Evolutionary conservation across 345 rosid genomes (phyloP), one percentile per base, ranked within the genome.

Genomic region (Lepidium didymum): DNA sequence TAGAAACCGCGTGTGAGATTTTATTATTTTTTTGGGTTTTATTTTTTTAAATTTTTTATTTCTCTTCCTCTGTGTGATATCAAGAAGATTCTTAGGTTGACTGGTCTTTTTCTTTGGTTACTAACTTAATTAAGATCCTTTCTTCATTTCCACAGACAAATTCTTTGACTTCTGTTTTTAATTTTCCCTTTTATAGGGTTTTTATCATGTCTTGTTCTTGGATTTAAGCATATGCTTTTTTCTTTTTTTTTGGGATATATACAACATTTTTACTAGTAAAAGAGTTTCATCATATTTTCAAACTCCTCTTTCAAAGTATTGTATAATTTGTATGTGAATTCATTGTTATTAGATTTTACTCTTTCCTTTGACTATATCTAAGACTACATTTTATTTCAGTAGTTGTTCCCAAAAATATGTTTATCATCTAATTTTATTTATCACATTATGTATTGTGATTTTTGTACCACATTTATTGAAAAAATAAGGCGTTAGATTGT

Each of bases 101-200:
- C 78, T 74, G 64, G 78, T 74, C 78, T 68, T 68, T 54, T 38
- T 27, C 47, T 70, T 72, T 37, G 70, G 45, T 37, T 36, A 56
- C 50, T 71, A 49, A 29, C 33, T 47, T 73, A 74, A 52, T 47
- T 56, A 69, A 69, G 79, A 69, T 75, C 71, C 79, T 64, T 69
- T 70, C 50, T 70, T 64, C 78, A 74, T 74, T 68, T 67, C 56
- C 69, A 76, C 72, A 57, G 67, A 76, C 76, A 76, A 70, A 50
- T 76, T 58, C 68, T 64, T 76, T 76, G 79, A 70, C 79, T 70
- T 62, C 8, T 52, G 57, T 64, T 63, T 69, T 63, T 36, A 47
- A 8, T 40, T 45, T 42, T 21, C 49, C 52, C 16, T 43, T 43
- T 10, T 64, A 15, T 18, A 40, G 70, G 65, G 27, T 55, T 62